phyloP scores from a whole-genome alignment of 2,329 filamentous ascomycete genomes.

The Tetracladium maxilliforme region DNA sequence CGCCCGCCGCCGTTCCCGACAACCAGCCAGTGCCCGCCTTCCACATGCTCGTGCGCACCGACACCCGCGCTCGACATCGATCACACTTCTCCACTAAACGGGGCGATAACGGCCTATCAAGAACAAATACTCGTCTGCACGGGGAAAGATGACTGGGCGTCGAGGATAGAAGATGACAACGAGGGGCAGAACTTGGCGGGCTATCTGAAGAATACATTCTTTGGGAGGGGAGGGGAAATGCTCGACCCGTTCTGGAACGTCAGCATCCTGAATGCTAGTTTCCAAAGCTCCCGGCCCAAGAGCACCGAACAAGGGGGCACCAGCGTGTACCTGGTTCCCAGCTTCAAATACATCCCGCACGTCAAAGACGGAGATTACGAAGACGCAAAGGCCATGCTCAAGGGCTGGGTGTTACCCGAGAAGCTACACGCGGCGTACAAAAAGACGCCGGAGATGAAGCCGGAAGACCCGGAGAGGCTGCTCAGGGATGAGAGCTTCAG shows the following conservation, averaged over 20 bases:
- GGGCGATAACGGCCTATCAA: constrained; percentile 62
- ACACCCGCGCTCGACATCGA: constrained; percentile 62
- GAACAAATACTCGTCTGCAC: constrained; percentile 79
- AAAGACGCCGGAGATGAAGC: constrained; percentile 37
- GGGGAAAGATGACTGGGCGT: constrained; percentile 66
- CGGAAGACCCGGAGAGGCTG: constrained; percentile 33
- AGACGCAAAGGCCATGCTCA: constrained; percentile 39
- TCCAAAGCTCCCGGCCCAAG: constrained; percentile 33
- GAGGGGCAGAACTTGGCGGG: constrained; percentile 50
- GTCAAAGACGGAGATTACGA: constrained; percentile 48
- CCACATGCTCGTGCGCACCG: constrained; percentile 62
- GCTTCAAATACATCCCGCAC: constrained; percentile 65
- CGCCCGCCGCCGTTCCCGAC: constrained; percentile 10
- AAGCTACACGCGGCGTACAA: constrained; percentile 48
- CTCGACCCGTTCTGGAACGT: constrained; percentile 70
- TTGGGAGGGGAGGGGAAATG: constrained; percentile 44
- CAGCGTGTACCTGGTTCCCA: constrained; percentile 66
- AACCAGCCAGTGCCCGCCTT: constrained; percentile 45
- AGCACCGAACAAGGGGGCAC: too few relatives aligned
- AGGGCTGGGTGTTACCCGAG: constrained; percentile 50
- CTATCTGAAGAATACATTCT: constrained; percentile 55
- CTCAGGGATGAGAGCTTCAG: constrained; percentile 32
- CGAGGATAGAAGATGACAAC: constrained; percentile 72
- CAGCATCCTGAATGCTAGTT: constrained; percentile 62
- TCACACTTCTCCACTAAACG: constrained; percentile 50